Evolutionary conservation across 305 asterid species (phyloP).

Genomic region (Caryopteris hybrid): DNA sequence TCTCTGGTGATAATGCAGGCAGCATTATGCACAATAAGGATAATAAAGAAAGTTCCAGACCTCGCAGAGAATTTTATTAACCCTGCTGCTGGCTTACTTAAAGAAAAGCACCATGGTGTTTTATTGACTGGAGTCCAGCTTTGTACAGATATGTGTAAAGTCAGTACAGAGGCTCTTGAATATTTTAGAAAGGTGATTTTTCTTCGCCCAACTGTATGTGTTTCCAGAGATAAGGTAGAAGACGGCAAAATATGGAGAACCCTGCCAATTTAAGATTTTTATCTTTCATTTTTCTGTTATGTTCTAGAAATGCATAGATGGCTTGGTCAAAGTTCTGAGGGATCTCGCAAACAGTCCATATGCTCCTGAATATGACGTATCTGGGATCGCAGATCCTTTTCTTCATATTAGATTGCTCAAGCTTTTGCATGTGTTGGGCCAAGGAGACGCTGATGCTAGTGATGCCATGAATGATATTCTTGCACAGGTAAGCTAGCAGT

Average conservation of each 20-base stretch:
- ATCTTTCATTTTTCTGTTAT: background rate
- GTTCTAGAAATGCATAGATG: conserved; percentile 87
- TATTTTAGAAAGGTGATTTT: conserved; percentile 70
- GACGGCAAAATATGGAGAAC: conserved; percentile 10
- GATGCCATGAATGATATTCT: conserved; percentile 95
- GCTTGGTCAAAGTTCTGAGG: conserved; percentile 80
- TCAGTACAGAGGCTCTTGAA: conserved; percentile 87
- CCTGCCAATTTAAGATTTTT: conserved; percentile 14
- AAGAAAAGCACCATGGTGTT: conserved; percentile 99
- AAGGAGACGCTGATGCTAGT: conserved; percentile 93
- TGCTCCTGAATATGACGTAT: conserved; percentile 90
- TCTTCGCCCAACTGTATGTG: background rate
- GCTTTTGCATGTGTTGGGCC: conserved; percentile 84
- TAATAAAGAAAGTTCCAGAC: conserved; percentile 95
- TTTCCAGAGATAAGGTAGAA: conserved; percentile 11
- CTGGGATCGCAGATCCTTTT: conserved; percentile 95
- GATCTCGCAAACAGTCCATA: conserved; percentile 93
- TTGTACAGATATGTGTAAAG: conserved; percentile 74
- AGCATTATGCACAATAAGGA: conserved; percentile 89
- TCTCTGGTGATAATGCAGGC: conserved; percentile 52
- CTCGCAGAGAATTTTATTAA: conserved; percentile 88
- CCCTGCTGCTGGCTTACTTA: conserved; percentile 73
- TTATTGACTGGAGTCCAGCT: conserved; percentile 93
- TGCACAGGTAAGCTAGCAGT: conserved; percentile 65
- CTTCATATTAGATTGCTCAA: conserved; percentile 86